These are phyloP conservation scores for Martiniozyma asiatica DNA, from an alignment of 1,139 yeast species.

Conservation along the genomic window DNA sequence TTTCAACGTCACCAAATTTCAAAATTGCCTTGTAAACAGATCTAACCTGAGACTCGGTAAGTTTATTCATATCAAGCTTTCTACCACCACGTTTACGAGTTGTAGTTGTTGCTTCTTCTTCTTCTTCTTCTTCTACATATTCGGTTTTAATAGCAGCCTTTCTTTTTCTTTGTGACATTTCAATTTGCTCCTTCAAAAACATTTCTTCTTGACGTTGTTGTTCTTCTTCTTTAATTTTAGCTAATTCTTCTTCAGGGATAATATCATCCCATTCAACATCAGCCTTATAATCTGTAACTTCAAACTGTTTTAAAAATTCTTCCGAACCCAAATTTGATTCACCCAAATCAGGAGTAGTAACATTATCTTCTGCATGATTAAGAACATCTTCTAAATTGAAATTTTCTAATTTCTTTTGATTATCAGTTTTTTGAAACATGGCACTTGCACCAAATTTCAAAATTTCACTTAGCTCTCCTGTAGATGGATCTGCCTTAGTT, in stretches of 20 bases:
- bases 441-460: constrained; percentile 97
- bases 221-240: constrained; percentile 83
- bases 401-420: constrained; percentile 90
- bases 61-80: constrained; percentile 37
- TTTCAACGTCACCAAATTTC: constrained; percentile 68
- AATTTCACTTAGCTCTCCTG: constrained; percentile 83
- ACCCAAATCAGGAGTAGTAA: constrained; percentile 91
- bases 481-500: constrained; percentile 55
- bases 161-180: constrained; percentile 71
- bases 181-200: constrained; percentile 79
- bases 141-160: constrained; percentile 49
- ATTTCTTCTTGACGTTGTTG: constrained; percentile 76
- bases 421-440: constrained; percentile 80
- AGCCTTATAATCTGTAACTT: constrained; percentile 96
- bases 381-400: constrained; percentile 92
- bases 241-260: constrained; percentile 88
- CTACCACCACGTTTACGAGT: constrained; percentile 16
- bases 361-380: constrained; percentile 94
- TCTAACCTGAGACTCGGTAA: constrained; percentile 81
- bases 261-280: constrained; percentile 99
- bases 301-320: constrained; percentile 92
- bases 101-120: constrained; percentile 24
- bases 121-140: constrained; percentile 30
- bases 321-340: constrained; percentile 97
- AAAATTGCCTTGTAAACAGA: constrained; percentile 76